Conservation (phyloP, 495 filamentous ascomycete species). For the Mytilinidion resinicola region DNA sequence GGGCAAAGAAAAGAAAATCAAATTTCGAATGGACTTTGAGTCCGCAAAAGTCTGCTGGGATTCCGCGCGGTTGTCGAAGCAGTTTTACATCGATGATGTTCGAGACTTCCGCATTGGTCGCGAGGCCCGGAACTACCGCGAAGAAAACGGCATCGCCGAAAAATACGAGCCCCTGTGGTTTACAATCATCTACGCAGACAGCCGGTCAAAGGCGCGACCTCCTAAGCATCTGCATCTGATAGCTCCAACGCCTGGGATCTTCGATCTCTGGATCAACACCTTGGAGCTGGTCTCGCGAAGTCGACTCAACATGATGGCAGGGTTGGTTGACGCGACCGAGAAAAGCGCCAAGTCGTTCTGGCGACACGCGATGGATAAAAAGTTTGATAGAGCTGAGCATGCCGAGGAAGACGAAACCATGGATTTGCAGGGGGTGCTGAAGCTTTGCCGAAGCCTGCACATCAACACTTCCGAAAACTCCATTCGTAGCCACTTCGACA, state of each 20-base stretch:
- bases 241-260: slow-evolving; percentile 59
- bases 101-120: slow-evolving; percentile 76
- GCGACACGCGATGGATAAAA: slow-evolving; percentile 74
- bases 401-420: slow-evolving; percentile 59
- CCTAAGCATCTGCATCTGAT: slow-evolving; percentile 80
- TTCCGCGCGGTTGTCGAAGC: slow-evolving; percentile 66
- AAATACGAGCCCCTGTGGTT: slow-evolving; percentile 67
- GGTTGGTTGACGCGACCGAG: slow-evolving; percentile 67
- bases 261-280: slow-evolving; percentile 72
- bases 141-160: slow-evolving; percentile 66
- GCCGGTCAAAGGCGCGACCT: slow-evolving; percentile 58
- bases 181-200: slow-evolving; percentile 75
- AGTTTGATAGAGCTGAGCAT: slow-evolving; percentile 51
- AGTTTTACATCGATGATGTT: slow-evolving; percentile 91
- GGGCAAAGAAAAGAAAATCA: slow-evolving; percentile 67
- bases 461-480: slow-evolving; percentile 76
- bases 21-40: slow-evolving; percentile 70
- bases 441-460: slow-evolving; percentile 77
- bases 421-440: slow-evolving; percentile 67
- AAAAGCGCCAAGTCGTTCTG: slow-evolving; percentile 74
- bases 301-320: slow-evolving; percentile 81
- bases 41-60: slow-evolving; percentile 86
- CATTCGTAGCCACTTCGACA: slow-evolving; percentile 66
- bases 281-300: slow-evolving; percentile 74
- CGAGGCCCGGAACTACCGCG: slow-evolving; percentile 83